Percentiles rank a stretch among this genome's conserved stretches.
These are phyloP conservation scores for Schizonepeta tenuifolia DNA, from an alignment of 257 asterid species.

Conservation along the genomic window DNA sequence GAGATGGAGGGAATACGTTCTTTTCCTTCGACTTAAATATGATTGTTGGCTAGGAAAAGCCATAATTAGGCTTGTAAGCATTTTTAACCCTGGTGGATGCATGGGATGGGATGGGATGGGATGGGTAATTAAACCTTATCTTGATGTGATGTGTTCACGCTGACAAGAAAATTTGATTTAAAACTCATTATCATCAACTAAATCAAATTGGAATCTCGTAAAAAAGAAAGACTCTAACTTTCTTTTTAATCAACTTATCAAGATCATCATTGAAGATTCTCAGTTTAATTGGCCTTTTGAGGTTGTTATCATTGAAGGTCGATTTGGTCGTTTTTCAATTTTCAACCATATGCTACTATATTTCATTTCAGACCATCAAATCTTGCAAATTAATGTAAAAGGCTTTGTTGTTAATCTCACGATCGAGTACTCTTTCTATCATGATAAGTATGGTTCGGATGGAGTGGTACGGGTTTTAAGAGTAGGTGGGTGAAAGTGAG, in stretches of 20 bases:
- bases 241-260: neutral
- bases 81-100: neutral
- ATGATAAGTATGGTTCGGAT: too few species aligned
- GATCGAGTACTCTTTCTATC: too few species aligned
- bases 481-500: too few species aligned
- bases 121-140: slow-evolving; percentile 10
- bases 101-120: slow-evolving; percentile 15
- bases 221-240: neutral
- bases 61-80: slow-evolving; percentile 27
- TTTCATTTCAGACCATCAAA: neutral
- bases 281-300: neutral
- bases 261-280: slow-evolving; percentile 1
- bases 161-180: slow-evolving; percentile 12
- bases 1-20: too few species aligned
- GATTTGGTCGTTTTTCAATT: too few species aligned
- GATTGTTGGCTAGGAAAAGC: neutral
- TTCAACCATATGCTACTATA: too few species aligned
- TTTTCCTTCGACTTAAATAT: too few species aligned
- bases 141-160: slow-evolving; percentile 24
- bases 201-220: slow-evolving; percentile 2
- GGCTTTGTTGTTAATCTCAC: neutral
- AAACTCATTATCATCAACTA: slow-evolving; percentile 4
- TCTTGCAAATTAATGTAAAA: neutral
- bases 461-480: too few species aligned
- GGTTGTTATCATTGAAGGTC: neutral